Base-by-base conservation (phyloP, 441 rosid species). In the Mallotus repandus region DNA sequence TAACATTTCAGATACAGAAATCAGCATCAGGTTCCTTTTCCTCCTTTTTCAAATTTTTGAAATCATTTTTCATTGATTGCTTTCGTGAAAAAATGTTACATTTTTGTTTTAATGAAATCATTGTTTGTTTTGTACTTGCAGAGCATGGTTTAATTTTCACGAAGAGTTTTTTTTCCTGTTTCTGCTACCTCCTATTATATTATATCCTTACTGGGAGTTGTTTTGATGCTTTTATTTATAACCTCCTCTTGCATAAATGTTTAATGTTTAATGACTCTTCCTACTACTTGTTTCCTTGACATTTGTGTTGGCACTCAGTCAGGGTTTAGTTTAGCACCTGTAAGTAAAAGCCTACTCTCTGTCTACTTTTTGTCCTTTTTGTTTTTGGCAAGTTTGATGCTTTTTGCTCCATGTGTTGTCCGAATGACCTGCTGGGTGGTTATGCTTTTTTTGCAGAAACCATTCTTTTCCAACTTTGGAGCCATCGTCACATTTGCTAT, bases 71-170 rank as follows among this genome's bases (percentile, higher is more conserved):
- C 5, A n/a, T 70, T 50, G 65, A 13, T 52, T 59, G 41, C 41
- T 41, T 60, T 69, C 66, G 45, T 43, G 38, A 22, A 14, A 5
- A 13, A 7, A 12, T 19, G 21, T 4, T 29, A 25, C 19, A 9
- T 25, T 25, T 25, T 25, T 25, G 29, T 25, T 25, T 25, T 25
- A 25, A 25, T 0, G 16, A 9, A 68, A 38, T 58, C 57, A 66
- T 10, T 13, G 2, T 9, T 21, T 55, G 4, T 41, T 41, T 62
- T 54, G 7, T 29, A 38, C 59, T 66, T 76, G 80, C 89, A 96
- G 98, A 93, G 74, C 96, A 14, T 96, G 99, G 98, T 93, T 96
- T 84, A 93, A 96, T 84, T 96, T 96, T 79, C 99, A 96, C 59
- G 98, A 93, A 72, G 99, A 93, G 83, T 96, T 96, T 66, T 96